Conservation (phyloP, 2,329 filamentous ascomycete genomes). For the Sporothrix variecibatus region DNA sequence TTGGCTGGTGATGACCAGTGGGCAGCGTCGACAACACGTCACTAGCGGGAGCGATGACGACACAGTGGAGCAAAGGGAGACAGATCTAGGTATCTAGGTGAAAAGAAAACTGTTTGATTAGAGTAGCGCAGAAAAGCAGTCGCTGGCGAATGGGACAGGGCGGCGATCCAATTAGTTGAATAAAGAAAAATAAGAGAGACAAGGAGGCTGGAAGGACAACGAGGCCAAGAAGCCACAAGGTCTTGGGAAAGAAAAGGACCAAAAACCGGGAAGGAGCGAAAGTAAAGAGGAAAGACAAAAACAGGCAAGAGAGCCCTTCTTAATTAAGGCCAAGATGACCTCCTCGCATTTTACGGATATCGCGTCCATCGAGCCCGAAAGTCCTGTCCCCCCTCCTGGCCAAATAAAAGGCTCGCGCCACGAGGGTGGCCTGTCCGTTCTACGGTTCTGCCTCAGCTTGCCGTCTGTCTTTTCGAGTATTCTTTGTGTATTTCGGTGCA, state of each 20-base stretch:
- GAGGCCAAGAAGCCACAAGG: neutral
- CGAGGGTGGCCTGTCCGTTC: neutral
- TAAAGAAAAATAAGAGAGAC: neutral
- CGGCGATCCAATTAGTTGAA: neutral
- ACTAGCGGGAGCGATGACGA: slow-evolving; percentile 20
- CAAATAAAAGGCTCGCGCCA: neutral
- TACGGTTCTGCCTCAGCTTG: neutral
- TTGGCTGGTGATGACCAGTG: neutral
- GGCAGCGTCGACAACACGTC: neutral
- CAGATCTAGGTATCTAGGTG: neutral
- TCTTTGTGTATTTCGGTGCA: neutral
- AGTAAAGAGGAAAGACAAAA: neutral
- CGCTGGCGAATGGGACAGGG: neutral
- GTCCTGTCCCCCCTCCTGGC: neutral
- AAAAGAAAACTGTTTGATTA: neutral
- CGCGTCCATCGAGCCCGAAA: neutral
- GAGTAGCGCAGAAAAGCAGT: neutral
- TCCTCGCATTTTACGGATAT: neutral
- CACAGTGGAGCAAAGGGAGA: slow-evolving; percentile 19
- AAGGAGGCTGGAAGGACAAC: neutral
- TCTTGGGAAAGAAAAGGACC: neutral
- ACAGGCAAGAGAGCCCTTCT: neutral
- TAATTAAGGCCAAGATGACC: neutral
- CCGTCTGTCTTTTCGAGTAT: neutral
- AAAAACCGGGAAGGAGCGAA: neutral